Conservation (phyloP, 306 rosid genomes). For the Vigna mungo region DNA sequence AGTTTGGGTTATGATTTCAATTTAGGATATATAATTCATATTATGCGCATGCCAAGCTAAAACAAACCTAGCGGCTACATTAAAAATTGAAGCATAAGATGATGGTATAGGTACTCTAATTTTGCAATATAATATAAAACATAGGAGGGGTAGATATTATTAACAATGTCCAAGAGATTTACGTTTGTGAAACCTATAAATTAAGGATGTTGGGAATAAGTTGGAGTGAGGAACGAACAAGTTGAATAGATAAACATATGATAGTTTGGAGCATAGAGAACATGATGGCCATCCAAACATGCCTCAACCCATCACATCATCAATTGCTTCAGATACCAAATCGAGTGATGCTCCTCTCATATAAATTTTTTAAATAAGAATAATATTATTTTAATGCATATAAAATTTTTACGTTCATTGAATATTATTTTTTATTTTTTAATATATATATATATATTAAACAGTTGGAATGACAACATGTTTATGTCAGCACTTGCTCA, state of each 20-base stretch:
- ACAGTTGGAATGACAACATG: slow-evolving; percentile 55
- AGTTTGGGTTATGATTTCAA: slow-evolving; percentile 33
- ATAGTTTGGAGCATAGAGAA: slow-evolving; percentile 78
- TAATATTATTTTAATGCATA: too few species aligned
- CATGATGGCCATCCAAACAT: slow-evolving; percentile 68
- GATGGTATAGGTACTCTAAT: slow-evolving; percentile 12
- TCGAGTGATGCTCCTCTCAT: too few species aligned
- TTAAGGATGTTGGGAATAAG: slow-evolving; percentile 41
- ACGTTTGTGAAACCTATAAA: slow-evolving; percentile 49
- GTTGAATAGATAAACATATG: slow-evolving; percentile 50
- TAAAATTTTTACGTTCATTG: too few species aligned
- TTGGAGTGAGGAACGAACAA: slow-evolving; percentile 42
- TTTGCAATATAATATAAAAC: neutral
- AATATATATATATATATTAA: neutral
- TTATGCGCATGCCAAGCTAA: slow-evolving; percentile 47
- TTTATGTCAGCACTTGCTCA: slow-evolving; percentile 59
- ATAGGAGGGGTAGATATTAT: slow-evolving; percentile 30
- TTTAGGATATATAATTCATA: slow-evolving; percentile 29
- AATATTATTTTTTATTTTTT: too few species aligned
- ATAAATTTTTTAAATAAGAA: neutral
- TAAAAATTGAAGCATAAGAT: slow-evolving; percentile 23
- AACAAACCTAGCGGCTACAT: slow-evolving; percentile 8
- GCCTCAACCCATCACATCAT: neutral
- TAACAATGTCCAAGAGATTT: slow-evolving; percentile 52
- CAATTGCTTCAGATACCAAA: slow-evolving; percentile 2